phyloP scores from a whole-genome alignment of 768 basidiomycete genomes.

The Leccinum ochraceum region DNA sequence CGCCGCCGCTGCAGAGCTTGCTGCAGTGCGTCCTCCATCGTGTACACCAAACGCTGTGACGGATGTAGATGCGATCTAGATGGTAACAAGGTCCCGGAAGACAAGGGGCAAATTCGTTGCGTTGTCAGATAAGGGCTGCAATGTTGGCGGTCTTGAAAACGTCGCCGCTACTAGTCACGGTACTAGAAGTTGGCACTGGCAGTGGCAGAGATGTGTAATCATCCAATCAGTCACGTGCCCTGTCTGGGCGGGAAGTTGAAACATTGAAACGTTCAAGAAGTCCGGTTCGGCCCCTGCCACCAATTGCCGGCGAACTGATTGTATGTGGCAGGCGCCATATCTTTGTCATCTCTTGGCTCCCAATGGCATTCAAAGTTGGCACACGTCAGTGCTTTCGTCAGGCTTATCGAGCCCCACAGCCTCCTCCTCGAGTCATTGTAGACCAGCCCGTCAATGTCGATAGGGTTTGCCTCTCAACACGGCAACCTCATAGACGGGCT shows the following conservation, averaged over 20 bases:
- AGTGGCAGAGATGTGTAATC: too few relatives aligned
- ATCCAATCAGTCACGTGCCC: too few relatives aligned
- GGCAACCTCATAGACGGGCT: too few relatives aligned
- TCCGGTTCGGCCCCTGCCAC: too few relatives aligned
- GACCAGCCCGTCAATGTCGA: too few relatives aligned
- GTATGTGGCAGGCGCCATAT: not conserved
- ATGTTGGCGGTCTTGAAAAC: not conserved
- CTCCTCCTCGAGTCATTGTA: not conserved
- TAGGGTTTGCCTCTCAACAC: too few relatives aligned
- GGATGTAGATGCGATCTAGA: not conserved
- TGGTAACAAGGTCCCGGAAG: not conserved
- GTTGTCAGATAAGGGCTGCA: not conserved
- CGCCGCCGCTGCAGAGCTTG: not conserved
- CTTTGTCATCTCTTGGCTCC: not conserved
- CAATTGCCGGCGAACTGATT: too few relatives aligned
- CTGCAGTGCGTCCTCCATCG: not conserved
- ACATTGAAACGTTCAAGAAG: too few relatives aligned
- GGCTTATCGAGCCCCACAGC: not conserved
- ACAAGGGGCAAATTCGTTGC: not conserved
- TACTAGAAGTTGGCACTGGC: too few relatives aligned
- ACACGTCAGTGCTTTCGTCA: not conserved
- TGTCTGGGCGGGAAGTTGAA: too few relatives aligned
- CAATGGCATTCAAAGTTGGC: not conserved
- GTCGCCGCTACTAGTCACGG: not conserved
- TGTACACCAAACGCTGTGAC: not conserved